These are phyloP conservation scores for Aspergillus candidus DNA, from an alignment of 2,329 filamentous ascomycete genomes.

Conservation along the genomic window DNA sequence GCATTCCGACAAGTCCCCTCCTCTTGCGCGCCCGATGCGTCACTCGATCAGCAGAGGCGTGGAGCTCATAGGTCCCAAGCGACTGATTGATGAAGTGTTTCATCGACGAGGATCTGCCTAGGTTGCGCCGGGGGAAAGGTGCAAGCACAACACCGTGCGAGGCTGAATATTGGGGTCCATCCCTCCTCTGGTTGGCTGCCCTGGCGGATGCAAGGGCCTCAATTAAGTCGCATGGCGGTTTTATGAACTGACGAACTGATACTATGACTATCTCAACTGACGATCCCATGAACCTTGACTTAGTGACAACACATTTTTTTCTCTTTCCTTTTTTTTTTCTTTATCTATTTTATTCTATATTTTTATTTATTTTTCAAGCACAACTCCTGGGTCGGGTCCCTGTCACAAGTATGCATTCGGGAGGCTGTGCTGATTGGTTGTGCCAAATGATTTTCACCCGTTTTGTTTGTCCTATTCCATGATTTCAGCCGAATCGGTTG, in stretches of 20 bases:
- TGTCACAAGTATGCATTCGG: too few species aligned
- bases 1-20: conserved; percentile 51
- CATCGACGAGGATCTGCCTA: conserved; percentile 43
- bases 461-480: too few species aligned
- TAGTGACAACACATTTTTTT: conserved; percentile 6
- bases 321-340: conserved; percentile 6
- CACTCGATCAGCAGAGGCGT: conserved; percentile 51
- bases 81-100: conserved; percentile 60
- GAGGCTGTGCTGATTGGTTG: too few species aligned
- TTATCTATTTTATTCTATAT: conserved; percentile 4
- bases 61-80: conserved; percentile 57
- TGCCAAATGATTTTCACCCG: too few species aligned
- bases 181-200: neutral
- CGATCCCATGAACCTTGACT: too few species aligned
- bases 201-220: neutral
- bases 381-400: neutral
- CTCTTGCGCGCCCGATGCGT: conserved; percentile 48
- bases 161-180: neutral
- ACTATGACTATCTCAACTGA: too few species aligned
- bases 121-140: conserved; percentile 1
- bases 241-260: too few species aligned
- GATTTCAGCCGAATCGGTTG: neutral
- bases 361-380: neutral
- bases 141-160: neutral
- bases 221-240: too few species aligned